These are phyloP conservation scores for Orbilia oligospora DNA, from an alignment of 2,329 filamentous ascomycete genomes.

Conservation along the genomic window DNA sequence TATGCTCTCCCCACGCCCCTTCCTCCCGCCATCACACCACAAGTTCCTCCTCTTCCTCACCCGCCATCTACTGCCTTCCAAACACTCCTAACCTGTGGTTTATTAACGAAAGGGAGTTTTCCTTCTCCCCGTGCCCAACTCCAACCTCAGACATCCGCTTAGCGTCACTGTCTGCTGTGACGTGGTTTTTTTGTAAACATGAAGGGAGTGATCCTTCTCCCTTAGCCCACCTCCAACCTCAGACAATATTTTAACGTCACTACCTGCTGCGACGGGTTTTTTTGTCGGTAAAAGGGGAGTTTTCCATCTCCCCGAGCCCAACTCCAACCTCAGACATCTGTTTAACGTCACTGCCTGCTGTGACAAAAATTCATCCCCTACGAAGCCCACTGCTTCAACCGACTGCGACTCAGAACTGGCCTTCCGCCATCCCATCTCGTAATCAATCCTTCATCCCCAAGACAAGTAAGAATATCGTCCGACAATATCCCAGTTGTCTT, in stretches of 20 bases:
- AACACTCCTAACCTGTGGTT: background rate
- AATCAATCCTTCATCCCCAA: slow-evolving; percentile 19
- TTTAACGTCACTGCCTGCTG: slow-evolving; percentile 17
- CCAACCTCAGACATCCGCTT: slow-evolving; percentile 3
- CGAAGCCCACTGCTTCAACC: slow-evolving; percentile 17
- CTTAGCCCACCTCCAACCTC: slow-evolving; percentile 9
- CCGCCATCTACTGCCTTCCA: too few species aligned
- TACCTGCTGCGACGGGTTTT: slow-evolving; percentile 9
- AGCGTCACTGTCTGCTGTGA: slow-evolving; percentile 20
- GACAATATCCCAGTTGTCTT: slow-evolving; percentile 32
- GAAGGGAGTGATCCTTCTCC: slow-evolving; percentile 12
- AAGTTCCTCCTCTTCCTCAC: slow-evolving; percentile 6
- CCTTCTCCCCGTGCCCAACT: slow-evolving; percentile 9
- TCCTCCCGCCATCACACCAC: background rate
- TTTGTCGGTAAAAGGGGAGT: background rate
- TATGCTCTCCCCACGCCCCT: background rate
- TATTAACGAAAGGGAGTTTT: slow-evolving; percentile 2
- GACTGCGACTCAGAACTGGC: slow-evolving; percentile 20
- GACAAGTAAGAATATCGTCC: slow-evolving; percentile 38
- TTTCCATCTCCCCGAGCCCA: slow-evolving; percentile 8
- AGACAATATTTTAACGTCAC: slow-evolving; percentile 5
- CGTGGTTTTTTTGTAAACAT: slow-evolving; percentile 3
- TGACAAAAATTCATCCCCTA: background rate
- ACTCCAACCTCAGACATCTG: slow-evolving; percentile 1
- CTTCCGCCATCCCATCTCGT: slow-evolving; percentile 29